These are phyloP conservation scores for Bauhinia variegata DNA, from an alignment of 306 rosid genomes.

Conservation along the genomic window DNA sequence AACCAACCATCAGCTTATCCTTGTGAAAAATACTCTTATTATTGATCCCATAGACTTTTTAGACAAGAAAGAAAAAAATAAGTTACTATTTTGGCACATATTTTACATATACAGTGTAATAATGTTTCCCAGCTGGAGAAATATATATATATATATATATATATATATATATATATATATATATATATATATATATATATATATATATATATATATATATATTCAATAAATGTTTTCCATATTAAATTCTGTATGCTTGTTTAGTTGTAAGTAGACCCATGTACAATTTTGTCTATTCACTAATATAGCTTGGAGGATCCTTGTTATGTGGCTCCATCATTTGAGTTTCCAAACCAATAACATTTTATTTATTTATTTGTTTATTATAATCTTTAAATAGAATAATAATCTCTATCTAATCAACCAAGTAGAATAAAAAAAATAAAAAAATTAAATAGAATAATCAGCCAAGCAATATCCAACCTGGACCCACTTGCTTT, in stretches of 20 bases:
- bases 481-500: conserved; percentile 47
- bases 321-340: conserved; percentile 12
- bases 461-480: conserved; percentile 31
- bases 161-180: no score
- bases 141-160: no score
- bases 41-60: background rate
- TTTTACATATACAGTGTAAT: no score
- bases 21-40: background rate
- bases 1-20: background rate
- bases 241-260: background rate
- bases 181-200: no score
- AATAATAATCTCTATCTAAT: conserved; percentile 5
- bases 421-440: background rate
- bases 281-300: conserved; percentile 34
- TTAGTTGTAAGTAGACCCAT: background rate
- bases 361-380: no score
- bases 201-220: no score
- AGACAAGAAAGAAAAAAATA: no score
- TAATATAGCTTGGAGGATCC: background rate
- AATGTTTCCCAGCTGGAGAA: conserved; percentile 34
- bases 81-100: no score
- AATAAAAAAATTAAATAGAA: no score
- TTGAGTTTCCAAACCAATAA: conserved; percentile 12
- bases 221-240: no score
- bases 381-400: background rate